These are phyloP conservation scores for Stachybotrys chlorohalonatus DNA, from an alignment of 2,329 filamentous ascomycete genomes.

Conservation along the genomic window DNA sequence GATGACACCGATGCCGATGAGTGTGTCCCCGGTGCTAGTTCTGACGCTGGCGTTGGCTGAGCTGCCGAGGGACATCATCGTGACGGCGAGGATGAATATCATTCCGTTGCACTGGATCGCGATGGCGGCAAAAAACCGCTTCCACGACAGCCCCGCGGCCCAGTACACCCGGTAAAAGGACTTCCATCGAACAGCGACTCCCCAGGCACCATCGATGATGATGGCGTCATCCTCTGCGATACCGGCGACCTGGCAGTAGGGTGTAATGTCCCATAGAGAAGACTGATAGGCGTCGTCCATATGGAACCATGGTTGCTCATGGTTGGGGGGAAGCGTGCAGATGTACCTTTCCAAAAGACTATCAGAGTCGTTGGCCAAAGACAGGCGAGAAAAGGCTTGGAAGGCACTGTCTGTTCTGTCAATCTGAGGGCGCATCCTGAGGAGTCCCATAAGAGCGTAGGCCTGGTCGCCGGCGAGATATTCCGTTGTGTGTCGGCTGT, in stretches of 20 bases:
- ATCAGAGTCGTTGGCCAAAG: conserved; percentile 24
- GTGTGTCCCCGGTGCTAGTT: neutral
- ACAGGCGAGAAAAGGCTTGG: conserved; percentile 26
- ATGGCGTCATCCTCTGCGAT: conserved; percentile 23
- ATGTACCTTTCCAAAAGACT: conserved; percentile 22
- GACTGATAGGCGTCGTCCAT: conserved; percentile 22
- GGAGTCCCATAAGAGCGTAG: conserved; percentile 27
- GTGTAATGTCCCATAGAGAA: conserved; percentile 23
- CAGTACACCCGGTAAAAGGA: conserved; percentile 4
- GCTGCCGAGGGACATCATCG: conserved; percentile 5
- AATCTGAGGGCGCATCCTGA: conserved; percentile 20
- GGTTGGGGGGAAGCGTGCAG: conserved; percentile 14
- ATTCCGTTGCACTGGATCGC: conserved; percentile 11
- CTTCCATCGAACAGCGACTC: neutral
- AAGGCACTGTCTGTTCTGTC: conserved; percentile 22
- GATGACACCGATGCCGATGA: conserved; percentile 7
- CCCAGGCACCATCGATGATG: conserved; percentile 14
- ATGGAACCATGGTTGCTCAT: conserved; percentile 17
- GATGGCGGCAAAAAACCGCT: conserved; percentile 8
- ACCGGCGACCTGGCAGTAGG: conserved; percentile 21
- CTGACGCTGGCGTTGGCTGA: neutral
- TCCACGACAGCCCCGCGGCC: conserved; percentile 14
- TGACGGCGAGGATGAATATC: conserved; percentile 11
- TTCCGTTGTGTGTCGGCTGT: neutral
- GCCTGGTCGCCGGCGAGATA: conserved; percentile 18